Conservation (phyloP, 345 rosid species). For the Excoecaria agallocha region DNA sequence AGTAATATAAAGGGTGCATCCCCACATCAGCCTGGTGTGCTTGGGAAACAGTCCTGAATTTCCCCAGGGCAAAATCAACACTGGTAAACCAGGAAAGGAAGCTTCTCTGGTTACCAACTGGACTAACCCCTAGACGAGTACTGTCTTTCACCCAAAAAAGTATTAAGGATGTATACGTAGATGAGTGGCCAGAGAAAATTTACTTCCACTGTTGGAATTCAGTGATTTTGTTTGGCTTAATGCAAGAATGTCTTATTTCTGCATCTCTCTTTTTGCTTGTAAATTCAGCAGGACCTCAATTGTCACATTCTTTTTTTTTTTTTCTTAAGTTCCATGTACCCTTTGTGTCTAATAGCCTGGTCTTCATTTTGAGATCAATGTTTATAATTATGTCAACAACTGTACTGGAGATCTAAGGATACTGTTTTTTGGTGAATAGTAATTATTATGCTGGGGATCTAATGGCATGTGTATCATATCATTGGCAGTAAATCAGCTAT, state of each 20-base stretch:
- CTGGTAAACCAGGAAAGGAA: too few relatives aligned
- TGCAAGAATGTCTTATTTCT: background rate
- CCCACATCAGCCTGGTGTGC: too few relatives aligned
- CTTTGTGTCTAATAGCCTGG: background rate
- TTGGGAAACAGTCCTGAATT: too few relatives aligned
- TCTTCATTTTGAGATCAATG: background rate
- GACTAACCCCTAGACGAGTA: too few relatives aligned
- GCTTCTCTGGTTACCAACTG: too few relatives aligned
- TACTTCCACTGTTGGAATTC: background rate
- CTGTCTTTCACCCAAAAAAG: background rate
- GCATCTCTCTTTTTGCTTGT: background rate
- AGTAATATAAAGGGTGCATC: too few relatives aligned
- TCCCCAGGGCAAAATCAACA: too few relatives aligned
- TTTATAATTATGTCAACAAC: background rate
- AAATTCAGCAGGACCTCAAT: background rate
- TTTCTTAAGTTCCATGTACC: background rate
- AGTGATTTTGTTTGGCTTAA: background rate
- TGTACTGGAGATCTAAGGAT: background rate
- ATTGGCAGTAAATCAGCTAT: constrained; percentile 64
- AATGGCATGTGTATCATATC: constrained; percentile 14
- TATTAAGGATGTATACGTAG: background rate
- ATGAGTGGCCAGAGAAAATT: background rate
- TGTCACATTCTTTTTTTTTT: background rate
- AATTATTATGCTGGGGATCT: background rate
- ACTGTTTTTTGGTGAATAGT: background rate